phyloP scores from a whole-genome alignment of 1,284 basidiomycete genomes.

The Paramarasmius palmivorus region DNA sequence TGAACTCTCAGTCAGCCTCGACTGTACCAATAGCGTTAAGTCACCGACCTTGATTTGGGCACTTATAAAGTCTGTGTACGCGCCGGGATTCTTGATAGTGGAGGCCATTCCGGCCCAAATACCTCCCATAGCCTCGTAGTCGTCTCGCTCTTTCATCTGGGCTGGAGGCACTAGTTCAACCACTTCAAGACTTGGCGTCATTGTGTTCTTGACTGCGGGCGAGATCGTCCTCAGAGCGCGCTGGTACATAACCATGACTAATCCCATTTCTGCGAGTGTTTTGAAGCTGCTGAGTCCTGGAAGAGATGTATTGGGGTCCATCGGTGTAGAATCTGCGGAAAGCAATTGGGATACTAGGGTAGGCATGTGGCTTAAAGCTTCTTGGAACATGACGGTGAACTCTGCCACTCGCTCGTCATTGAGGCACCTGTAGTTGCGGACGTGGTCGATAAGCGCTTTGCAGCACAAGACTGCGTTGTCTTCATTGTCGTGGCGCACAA shows the following conservation, averaged over 20 bases:
- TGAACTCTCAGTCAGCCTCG: no score
- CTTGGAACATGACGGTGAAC: conserved; percentile 78
- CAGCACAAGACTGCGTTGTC: conserved; percentile 92
- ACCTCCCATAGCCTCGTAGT: conserved; percentile 76
- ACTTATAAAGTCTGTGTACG: conserved; percentile 88
- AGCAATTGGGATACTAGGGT: conserved; percentile 79
- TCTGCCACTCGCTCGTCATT: conserved; percentile 80
- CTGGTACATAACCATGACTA: conserved; percentile 90
- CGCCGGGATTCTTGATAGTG: conserved; percentile 72
- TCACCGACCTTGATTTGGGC: conserved; percentile 88
- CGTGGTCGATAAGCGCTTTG: conserved; percentile 89
- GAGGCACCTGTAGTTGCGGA: conserved; percentile 69
- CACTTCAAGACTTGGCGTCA: conserved; percentile 76
- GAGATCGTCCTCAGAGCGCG: conserved; percentile 45
- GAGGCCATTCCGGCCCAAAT: conserved; percentile 88
- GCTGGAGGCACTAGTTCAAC: conserved; percentile 84
- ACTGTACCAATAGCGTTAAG: no score
- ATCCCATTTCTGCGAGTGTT: conserved; percentile 92
- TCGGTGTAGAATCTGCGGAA: conserved; percentile 54
- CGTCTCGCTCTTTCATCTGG: conserved; percentile 82
- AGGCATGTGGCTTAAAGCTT: conserved; percentile 79
- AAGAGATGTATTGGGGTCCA: conserved; percentile 60
- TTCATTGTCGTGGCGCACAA: conserved; percentile 92
- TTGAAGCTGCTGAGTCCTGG: conserved; percentile 90
- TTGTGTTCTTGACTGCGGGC: conserved; percentile 71